Evolutionary conservation across 352 stramenopile genomes (phyloP).

Genomic region (Pythium brachiatum): DNA sequence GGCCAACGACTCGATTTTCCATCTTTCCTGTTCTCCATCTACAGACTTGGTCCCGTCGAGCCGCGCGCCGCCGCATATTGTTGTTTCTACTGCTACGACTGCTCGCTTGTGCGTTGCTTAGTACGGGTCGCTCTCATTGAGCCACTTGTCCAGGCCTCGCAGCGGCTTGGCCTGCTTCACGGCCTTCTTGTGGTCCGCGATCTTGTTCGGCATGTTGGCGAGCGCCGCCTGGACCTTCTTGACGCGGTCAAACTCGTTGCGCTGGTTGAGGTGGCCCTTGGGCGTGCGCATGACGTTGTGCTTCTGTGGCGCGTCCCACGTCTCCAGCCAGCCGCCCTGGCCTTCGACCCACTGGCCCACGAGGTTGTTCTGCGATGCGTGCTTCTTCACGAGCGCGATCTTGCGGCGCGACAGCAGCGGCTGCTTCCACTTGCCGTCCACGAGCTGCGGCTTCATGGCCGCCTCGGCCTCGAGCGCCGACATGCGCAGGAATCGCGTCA

Average conservation of each 20-base stretch:
- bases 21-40: not conserved
- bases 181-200: slow-evolving; percentile 85
- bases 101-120: slow-evolving; percentile 40
- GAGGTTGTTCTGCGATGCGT: slow-evolving; percentile 64
- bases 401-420: slow-evolving; percentile 77
- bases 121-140: slow-evolving; percentile 82
- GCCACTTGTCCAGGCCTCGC: slow-evolving; percentile 87
- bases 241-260: slow-evolving; percentile 83
- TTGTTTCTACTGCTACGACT: slow-evolving; percentile 5
- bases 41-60: not conserved
- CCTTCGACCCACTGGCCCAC: slow-evolving; percentile 74
- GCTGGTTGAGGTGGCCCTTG: slow-evolving; percentile 79
- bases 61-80: not conserved
- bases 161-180: slow-evolving; percentile 80
- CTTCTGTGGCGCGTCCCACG: slow-evolving; percentile 75
- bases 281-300: slow-evolving; percentile 83
- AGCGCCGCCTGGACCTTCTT: slow-evolving; percentile 86
- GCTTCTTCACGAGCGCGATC: slow-evolving; percentile 82
- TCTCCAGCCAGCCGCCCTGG: slow-evolving; percentile 78
- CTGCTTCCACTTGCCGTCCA: slow-evolving; percentile 86
- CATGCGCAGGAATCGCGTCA: slow-evolving; percentile 77
- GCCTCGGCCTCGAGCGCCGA: slow-evolving; percentile 66
- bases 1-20: slow-evolving; percentile 8
- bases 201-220: slow-evolving; percentile 80
- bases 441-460: slow-evolving; percentile 74